Conservation (phyloP, 2,329 filamentous ascomycete species). For the Nemania sp. region DNA sequence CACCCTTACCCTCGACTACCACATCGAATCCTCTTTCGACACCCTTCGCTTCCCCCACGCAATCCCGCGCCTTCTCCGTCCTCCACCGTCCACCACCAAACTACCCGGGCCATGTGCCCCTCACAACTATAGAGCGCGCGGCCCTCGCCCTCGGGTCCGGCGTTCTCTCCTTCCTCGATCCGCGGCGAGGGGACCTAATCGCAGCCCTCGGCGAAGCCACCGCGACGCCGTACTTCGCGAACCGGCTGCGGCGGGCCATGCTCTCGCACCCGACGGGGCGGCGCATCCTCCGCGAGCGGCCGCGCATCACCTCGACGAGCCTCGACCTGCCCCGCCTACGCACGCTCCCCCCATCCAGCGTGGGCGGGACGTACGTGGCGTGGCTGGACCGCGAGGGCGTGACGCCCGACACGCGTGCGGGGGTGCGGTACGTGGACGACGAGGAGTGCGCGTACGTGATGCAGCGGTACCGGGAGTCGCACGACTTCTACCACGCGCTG, state of each 20-base stretch:
- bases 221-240: conserved; percentile 93
- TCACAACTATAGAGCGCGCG: conserved; percentile 81
- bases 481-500: conserved; percentile 97
- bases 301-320: conserved; percentile 84
- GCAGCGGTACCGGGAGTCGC: conserved; percentile 96
- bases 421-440: conserved; percentile 91
- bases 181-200: conserved; percentile 89
- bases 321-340: conserved; percentile 77
- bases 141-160: conserved; percentile 76
- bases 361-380: conserved; percentile 84
- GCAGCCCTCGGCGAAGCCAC: conserved; percentile 95
- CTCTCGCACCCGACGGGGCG: conserved; percentile 85
- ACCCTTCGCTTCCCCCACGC: background rate
- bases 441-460: conserved; percentile 98
- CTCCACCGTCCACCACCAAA: conserved; percentile 86
- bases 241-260: conserved; percentile 92
- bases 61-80: conserved; percentile 74
- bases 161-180: conserved; percentile 75
- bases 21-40: too few species aligned
- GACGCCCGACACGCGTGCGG: conserved; percentile 85
- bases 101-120: conserved; percentile 92
- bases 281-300: conserved; percentile 89
- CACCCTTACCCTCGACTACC: too few species aligned
- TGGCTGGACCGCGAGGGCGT: conserved; percentile 98
- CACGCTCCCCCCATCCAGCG: conserved; percentile 74